Conservation (phyloP, 2,329 filamentous ascomycete species). For the Aspergillus nomiae region DNA sequence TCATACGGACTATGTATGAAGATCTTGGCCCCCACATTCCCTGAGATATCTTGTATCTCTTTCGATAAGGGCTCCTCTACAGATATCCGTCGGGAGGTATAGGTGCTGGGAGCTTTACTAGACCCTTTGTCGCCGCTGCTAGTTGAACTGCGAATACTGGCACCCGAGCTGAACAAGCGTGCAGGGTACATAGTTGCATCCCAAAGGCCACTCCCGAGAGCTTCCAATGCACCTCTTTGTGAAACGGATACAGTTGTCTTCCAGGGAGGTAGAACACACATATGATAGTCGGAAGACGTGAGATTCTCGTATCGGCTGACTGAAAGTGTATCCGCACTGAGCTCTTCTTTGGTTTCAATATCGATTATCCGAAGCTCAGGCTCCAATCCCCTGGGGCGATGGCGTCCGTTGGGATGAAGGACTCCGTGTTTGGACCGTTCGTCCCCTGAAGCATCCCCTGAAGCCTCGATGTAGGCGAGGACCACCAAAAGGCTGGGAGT, state of each 20-base stretch:
- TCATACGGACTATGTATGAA: constrained; percentile 97
- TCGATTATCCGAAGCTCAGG: constrained; percentile 92
- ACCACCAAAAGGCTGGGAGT: constrained; percentile 87
- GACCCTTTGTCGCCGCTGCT: constrained; percentile 61
- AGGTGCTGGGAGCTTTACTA: constrained; percentile 53
- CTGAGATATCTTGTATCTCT: constrained; percentile 51
- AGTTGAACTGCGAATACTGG: constrained; percentile 67
- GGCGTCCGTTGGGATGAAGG: constrained; percentile 66
- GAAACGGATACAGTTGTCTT: constrained; percentile 66
- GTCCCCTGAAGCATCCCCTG: constrained; percentile 65
- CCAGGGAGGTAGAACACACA: constrained; percentile 77
- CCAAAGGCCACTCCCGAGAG: constrained; percentile 76
- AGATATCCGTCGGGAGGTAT: constrained; percentile 56
- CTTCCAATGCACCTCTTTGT: constrained; percentile 74
- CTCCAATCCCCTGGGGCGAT: constrained; percentile 76
- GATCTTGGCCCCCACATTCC: constrained; percentile 69
- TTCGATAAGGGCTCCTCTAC: constrained; percentile 38
- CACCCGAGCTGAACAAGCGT: constrained; percentile 81
- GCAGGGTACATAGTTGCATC: constrained; percentile 88
- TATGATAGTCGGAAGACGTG: constrained; percentile 86
- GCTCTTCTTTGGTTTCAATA: constrained; percentile 76
- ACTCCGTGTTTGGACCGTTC: constrained; percentile 34
- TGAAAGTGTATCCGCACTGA: constrained; percentile 82
- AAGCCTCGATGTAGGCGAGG: constrained; percentile 82
- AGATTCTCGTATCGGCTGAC: constrained; percentile 85